These are phyloP conservation scores for Solanum gandarillasii DNA, from an alignment of 257 asterid genomes.

Conservation along the genomic window DNA sequence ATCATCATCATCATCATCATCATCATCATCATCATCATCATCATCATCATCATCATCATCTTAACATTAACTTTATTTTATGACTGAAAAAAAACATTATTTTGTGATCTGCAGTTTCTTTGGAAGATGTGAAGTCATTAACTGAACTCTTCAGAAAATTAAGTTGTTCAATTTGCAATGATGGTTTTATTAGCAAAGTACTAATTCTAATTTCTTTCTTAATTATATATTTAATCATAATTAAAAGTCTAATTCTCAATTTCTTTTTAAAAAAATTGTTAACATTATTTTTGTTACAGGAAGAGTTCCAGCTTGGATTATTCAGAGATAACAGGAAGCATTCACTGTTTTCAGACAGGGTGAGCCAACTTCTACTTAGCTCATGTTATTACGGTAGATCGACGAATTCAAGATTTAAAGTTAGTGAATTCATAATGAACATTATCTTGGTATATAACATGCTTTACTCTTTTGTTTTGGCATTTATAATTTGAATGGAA, in stretches of 20 bases:
- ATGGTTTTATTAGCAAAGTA: slow-evolving; percentile 39
- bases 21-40: too few species aligned
- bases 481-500: neutral
- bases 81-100: neutral
- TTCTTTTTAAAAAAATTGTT: neutral
- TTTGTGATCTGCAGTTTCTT: slow-evolving; percentile 24
- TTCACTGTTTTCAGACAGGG: slow-evolving; percentile 41
- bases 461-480: too few species aligned
- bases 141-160: slow-evolving; percentile 35
- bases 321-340: slow-evolving; percentile 25
- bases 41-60: too few species aligned
- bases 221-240: neutral
- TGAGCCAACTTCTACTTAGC: neutral
- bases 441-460: neutral
- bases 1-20: too few species aligned
- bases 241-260: neutral
- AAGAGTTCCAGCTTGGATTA: slow-evolving; percentile 49
- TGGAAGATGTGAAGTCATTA: slow-evolving; percentile 33
- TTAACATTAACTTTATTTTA: neutral
- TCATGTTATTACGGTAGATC: neutral
- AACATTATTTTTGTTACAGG: slow-evolving; percentile 9
- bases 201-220: neutral
- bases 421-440: neutral
- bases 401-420: neutral
- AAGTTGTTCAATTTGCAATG: slow-evolving; percentile 39